Percentiles rank a stretch among this genome's conserved stretches.
Evolutionary conservation across 208 protist species (phyloP).

Genomic region (Trypanosoma lewisi): DNA sequence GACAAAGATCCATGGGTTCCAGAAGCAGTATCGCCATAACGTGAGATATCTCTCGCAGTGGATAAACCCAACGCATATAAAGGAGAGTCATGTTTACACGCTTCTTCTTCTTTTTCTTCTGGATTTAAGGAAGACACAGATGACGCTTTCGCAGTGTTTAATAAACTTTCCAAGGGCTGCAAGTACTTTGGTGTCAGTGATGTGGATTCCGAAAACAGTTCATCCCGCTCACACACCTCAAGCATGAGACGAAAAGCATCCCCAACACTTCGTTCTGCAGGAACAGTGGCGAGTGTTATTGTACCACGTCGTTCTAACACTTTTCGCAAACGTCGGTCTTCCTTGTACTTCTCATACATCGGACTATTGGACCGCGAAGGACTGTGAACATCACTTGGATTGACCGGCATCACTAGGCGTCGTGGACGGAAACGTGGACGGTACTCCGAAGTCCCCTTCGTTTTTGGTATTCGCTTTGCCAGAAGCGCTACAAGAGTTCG

Average conservation of each 20-base stretch:
- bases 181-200: slow-evolving; percentile 26
- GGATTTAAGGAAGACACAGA: background rate
- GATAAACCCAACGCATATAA: slow-evolving; percentile 32
- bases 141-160: slow-evolving; percentile 5
- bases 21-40: background rate
- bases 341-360: slow-evolving; percentile 43
- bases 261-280: slow-evolving; percentile 76
- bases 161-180: slow-evolving; percentile 10
- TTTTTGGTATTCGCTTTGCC: slow-evolving; percentile 40
- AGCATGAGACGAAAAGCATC: slow-evolving; percentile 79
- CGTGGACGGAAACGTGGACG: slow-evolving; percentile 80
- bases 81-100: slow-evolving; percentile 2
- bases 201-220: slow-evolving; percentile 29
- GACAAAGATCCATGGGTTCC: slow-evolving; percentile 6
- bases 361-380: slow-evolving; percentile 48
- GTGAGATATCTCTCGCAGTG: slow-evolving; percentile 8
- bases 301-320: slow-evolving; percentile 49
- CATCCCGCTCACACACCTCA: slow-evolving; percentile 48
- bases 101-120: background rate
- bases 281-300: slow-evolving; percentile 59
- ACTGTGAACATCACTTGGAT: slow-evolving; percentile 65
- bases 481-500: background rate
- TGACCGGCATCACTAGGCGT: slow-evolving; percentile 85
- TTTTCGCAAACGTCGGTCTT: slow-evolving; percentile 34
- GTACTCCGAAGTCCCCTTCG: slow-evolving; percentile 55